A percentile compares a stretch with the other conserved stretches of the same genome.
Conservation (phyloP, 805 yeast species). For the Candida ulmi region DNA sequence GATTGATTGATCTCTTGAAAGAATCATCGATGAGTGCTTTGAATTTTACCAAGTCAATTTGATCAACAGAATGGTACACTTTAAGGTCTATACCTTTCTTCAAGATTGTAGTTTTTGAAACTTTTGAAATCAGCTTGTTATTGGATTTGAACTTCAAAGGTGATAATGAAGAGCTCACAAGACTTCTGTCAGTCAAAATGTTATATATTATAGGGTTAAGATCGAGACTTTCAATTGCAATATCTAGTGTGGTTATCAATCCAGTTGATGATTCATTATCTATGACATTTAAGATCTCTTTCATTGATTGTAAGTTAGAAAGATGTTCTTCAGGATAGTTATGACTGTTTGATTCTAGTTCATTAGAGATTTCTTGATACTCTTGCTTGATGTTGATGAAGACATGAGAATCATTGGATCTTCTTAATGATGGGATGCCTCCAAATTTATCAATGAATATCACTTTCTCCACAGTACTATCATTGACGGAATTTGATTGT, state of each 20-base stretch:
- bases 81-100: constrained; percentile 58
- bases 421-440: constrained; percentile 84
- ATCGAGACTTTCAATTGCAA: constrained; percentile 47
- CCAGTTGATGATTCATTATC: constrained; percentile 62
- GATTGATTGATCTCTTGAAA: constrained; percentile 63
- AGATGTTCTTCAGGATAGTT: constrained; percentile 41
- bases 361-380: constrained; percentile 47
- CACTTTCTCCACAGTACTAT: constrained; percentile 62
- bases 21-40: constrained; percentile 68
- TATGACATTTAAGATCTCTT: constrained; percentile 38
- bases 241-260: constrained; percentile 75
- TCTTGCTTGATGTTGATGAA: constrained; percentile 84
- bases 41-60: constrained; percentile 46
- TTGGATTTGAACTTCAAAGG: constrained; percentile 35
- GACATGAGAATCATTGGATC: constrained; percentile 80
- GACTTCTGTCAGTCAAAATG: constrained; percentile 84
- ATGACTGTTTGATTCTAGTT: neutral
- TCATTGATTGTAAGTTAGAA: constrained; percentile 64
- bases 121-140: constrained; percentile 16
- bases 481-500: constrained; percentile 26
- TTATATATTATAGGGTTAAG: constrained; percentile 87
- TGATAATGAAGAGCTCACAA: constrained; percentile 87
- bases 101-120: constrained; percentile 60
- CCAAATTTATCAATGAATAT: constrained; percentile 78
- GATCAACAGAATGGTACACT: constrained; percentile 13